Evolutionary conservation across 495 filamentous ascomycete species (phyloP).

Genomic region (Neurospora sp.): DNA sequence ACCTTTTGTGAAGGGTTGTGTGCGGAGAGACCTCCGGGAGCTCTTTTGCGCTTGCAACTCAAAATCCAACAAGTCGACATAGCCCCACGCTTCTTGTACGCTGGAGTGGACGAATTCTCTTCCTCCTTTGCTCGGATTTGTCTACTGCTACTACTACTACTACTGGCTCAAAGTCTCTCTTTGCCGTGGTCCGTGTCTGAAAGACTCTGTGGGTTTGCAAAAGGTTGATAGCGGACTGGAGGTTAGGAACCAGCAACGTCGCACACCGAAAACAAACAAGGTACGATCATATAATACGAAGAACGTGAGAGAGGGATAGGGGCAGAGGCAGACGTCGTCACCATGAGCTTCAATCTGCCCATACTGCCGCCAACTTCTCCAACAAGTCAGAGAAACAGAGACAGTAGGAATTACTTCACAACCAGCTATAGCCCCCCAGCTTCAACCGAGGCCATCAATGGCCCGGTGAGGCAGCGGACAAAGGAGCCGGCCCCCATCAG

Average conservation of each 20-base stretch:
- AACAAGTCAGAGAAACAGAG: conserved; percentile 38
- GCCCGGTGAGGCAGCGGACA: conserved; percentile 41
- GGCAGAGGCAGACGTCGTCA: conserved; percentile 3
- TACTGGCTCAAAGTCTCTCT: background rate
- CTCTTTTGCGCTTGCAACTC: background rate
- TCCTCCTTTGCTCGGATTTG: background rate
- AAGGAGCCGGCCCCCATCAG: conserved; percentile 34
- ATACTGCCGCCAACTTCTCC: conserved; percentile 27
- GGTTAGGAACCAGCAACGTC: background rate
- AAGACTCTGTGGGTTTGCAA: background rate
- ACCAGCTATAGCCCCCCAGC: conserved; percentile 36
- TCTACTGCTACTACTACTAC: background rate
- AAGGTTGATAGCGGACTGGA: background rate
- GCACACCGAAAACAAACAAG: background rate
- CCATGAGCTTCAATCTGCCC: conserved; percentile 42
- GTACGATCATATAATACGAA: background rate
- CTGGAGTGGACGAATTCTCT: background rate
- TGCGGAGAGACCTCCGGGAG: background rate
- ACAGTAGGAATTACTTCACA: conserved; percentile 45
- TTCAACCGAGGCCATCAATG: conserved; percentile 45
- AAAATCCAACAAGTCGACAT: background rate
- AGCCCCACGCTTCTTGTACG: background rate
- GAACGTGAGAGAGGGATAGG: conserved; percentile 6
- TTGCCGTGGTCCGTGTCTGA: background rate
- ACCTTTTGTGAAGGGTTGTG: background rate